Base-by-base conservation (phyloP, 2,329 filamentous ascomycete genomes). In the Sporothrix sp. region DNA sequence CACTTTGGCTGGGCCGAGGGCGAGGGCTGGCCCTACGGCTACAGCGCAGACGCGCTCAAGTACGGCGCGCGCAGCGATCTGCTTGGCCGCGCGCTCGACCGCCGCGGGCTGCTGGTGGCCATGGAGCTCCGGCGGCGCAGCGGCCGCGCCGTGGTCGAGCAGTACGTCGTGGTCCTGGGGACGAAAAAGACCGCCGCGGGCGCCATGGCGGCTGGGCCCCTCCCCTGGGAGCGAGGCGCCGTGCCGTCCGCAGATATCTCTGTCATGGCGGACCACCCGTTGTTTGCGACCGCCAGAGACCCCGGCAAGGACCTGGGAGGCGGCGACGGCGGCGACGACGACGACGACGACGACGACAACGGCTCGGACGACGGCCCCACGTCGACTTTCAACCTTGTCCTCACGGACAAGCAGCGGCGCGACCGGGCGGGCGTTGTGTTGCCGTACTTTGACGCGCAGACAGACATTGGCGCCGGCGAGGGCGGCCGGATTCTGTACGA, bases 381-480 rank as follows among this genome's bases (percentile, higher is more conserved):
- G 59, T 84, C 85, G 9, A 95, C 91, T 0, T 98, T 98, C 63
- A 84, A 85, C 57, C 68, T 98, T 4, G 83, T 84, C 0, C 70
- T 98, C 53, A 97, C 91, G 16, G 91, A 95, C 53, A 89, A 93
- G 70, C 93, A 98, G 70, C 78, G 85, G 59, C 75, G 76, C 57
- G 91, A 95, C 46, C 73, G 93, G 23, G 91, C 96, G 60, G 87
- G 85, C 0, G 87, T 98, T 8, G 86, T 97, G 36, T 65, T 97
- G 65, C 93, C 93, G 14, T 97, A 98, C 65, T 96, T 94, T 67
- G 93, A 98, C 71, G 93, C 93, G 21, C 93, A 98, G 74, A 87
- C 81, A 48, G 84, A 84, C 43, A 76, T 81, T 47, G 84, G 82
- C 1, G 76, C 79, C 0, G 90, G 90, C 0, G 88, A 95, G 60